phyloP scores from a whole-genome alignment of 1,139 yeast species.

The Geotrichum fermentans region DNA sequence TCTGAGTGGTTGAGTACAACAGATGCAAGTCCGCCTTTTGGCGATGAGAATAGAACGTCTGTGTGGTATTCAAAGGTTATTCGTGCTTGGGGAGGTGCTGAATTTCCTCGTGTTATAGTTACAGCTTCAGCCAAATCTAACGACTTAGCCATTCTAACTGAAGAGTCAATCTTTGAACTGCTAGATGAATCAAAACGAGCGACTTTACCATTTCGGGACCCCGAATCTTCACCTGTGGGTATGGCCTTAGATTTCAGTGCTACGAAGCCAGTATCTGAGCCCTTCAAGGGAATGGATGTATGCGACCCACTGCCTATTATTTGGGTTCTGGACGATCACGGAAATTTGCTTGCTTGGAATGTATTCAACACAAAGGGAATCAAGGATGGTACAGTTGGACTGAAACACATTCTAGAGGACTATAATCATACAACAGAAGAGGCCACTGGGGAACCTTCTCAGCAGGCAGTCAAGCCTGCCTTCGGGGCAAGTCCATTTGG shows the following conservation, averaged over 20 bases:
- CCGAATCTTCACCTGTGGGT: constrained; percentile 60
- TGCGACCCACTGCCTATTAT: constrained; percentile 56
- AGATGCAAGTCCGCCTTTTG: constrained; percentile 58
- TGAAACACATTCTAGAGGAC: constrained; percentile 11
- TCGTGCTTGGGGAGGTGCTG: constrained; percentile 42
- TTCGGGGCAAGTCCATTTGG: neutral
- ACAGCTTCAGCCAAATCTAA: constrained; percentile 60
- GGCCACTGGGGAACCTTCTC: neutral
- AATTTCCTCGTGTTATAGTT: constrained; percentile 38
- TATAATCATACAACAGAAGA: constrained; percentile 5
- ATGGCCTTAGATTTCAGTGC: constrained; percentile 55
- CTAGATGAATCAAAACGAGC: constrained; percentile 69
- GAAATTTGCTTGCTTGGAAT: constrained; percentile 61
- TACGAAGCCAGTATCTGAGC: constrained; percentile 44
- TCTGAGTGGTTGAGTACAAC: constrained; percentile 35
- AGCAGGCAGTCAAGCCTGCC: neutral
- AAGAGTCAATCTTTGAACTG: constrained; percentile 40
- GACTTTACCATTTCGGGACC: constrained; percentile 62
- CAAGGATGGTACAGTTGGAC: constrained; percentile 19
- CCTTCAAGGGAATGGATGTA: constrained; percentile 55
- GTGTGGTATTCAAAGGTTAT: constrained; percentile 46
- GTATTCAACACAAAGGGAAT: constrained; percentile 40
- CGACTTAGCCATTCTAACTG: constrained; percentile 48
- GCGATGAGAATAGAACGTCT: constrained; percentile 48
- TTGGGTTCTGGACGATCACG: constrained; percentile 59